Percentiles rank a stretch among this genome's conserved stretches.
Evolutionary conservation across 2,329 filamentous ascomycete species (phyloP).

Genomic region (Trichophyton verrucosum): DNA sequence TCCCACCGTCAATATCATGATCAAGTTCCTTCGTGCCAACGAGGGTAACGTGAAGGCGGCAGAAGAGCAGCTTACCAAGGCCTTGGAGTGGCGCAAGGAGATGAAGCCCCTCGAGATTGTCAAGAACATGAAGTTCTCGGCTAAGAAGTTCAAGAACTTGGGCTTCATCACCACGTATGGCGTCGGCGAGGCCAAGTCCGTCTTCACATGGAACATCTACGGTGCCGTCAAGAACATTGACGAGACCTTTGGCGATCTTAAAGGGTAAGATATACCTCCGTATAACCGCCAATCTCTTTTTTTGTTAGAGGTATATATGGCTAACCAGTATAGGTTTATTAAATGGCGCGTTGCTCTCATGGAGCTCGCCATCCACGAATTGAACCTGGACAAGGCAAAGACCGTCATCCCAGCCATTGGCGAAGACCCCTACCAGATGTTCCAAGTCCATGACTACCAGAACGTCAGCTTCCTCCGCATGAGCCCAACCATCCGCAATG

Average conservation of each 20-base stretch:
- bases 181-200: conserved; percentile 39
- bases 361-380: conserved; percentile 68
- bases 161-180: conserved; percentile 69
- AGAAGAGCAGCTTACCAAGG: conserved; percentile 63
- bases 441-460: conserved; percentile 89
- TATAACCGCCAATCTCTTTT: too few relatives aligned
- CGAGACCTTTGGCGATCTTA: conserved; percentile 65
- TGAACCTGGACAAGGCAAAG: conserved; percentile 58
- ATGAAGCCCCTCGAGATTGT: conserved; percentile 58
- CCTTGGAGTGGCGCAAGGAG: conserved; percentile 70
- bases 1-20: conserved; percentile 70
- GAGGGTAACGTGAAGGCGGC: conserved; percentile 61
- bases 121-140: conserved; percentile 49
- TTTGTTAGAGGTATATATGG: too few relatives aligned
- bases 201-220: conserved; percentile 91
- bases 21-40: conserved; percentile 91
- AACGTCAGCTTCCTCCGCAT: conserved; percentile 75
- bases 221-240: conserved; percentile 72
- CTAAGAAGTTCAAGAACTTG: conserved; percentile 59
- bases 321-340: conserved; percentile 54
- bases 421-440: conserved; percentile 74
- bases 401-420: conserved; percentile 51
- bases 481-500: conserved; percentile 62
- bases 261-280: conserved; percentile 48
- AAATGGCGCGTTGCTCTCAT: conserved; percentile 82